Conservation (phyloP, 768 basidiomycete genomes). For the Suillus occidentalis region DNA sequence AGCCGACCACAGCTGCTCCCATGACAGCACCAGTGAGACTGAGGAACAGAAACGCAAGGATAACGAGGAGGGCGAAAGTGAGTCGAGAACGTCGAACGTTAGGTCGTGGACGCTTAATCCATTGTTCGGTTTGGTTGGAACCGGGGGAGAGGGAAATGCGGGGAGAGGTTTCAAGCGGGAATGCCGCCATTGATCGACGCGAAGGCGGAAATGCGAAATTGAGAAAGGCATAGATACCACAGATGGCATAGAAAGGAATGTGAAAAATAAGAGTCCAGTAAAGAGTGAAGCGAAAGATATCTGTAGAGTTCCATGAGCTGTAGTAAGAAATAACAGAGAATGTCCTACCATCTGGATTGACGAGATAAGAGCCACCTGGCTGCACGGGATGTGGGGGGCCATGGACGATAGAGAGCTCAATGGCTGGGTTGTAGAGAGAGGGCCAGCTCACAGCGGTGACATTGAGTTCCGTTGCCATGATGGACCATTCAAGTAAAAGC, state of each 20-base stretch:
- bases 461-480: constrained; percentile 1
- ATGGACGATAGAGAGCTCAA: constrained; percentile 31
- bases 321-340: background rate
- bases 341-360: constrained; percentile 30
- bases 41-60: constrained; percentile 33
- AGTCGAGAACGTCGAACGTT: constrained; percentile 39
- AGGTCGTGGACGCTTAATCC: constrained; percentile 19
- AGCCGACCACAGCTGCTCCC: constrained; percentile 39
- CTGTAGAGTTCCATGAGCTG: constrained; percentile 19
- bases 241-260: constrained; percentile 39
- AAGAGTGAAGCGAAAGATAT: constrained; percentile 46
- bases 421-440: constrained; percentile 38
- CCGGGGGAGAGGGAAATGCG: background rate
- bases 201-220: constrained; percentile 41
- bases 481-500: background rate
- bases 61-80: constrained; percentile 41
- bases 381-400: constrained; percentile 34
- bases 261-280: constrained; percentile 51
- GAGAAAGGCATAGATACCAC: constrained; percentile 42
- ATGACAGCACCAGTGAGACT: constrained; percentile 40
- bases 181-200: constrained; percentile 10
- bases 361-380: constrained; percentile 36
- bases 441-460: constrained; percentile 33
- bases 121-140: constrained; percentile 8
- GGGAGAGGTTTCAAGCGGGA: constrained; percentile 6